Conservation (phyloP, 352 stramenopile genomes). For the Aphanomyces astaci region DNA sequence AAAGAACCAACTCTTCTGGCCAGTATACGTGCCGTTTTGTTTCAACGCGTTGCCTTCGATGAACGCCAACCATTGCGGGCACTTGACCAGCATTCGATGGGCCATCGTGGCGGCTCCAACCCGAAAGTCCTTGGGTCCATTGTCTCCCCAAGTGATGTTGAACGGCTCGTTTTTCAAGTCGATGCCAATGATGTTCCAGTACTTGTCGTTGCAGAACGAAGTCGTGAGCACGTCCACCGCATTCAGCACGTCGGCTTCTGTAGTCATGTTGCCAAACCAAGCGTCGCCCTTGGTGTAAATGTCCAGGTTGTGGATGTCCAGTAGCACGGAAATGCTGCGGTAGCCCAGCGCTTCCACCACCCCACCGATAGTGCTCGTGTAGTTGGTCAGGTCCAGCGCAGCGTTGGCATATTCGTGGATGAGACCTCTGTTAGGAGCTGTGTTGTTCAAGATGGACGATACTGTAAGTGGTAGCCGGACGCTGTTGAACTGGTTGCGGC, state of each 20-base stretch:
- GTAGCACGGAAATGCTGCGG: conserved; percentile 50
- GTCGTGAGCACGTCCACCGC: conserved; percentile 47
- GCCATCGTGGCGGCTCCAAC: conserved; percentile 48
- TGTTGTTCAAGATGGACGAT: conserved; percentile 41
- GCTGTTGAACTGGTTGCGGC: conserved; percentile 64
- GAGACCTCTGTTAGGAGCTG: conserved; percentile 33
- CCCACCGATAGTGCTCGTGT: conserved; percentile 47
- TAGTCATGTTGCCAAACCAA: conserved; percentile 47
- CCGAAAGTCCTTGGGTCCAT: conserved; percentile 38
- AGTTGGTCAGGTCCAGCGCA: conserved; percentile 51
- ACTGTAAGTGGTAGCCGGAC: conserved; percentile 52
- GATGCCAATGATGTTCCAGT: conserved; percentile 60
- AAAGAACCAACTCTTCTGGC: conserved; percentile 36
- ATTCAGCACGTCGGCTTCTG: conserved; percentile 44
- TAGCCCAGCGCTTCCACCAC: conserved; percentile 49
- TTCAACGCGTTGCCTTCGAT: conserved; percentile 51
- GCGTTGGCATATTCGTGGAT: conserved; percentile 61
- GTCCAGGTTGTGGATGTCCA: conserved; percentile 57
- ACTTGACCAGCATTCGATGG: conserved; percentile 54
- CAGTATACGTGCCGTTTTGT: conserved; percentile 36
- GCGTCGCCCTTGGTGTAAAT: conserved; percentile 39
- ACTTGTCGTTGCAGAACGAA: conserved; percentile 40
- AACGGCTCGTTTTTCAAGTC: conserved; percentile 67
- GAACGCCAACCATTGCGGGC: conserved; percentile 56
- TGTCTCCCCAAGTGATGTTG: conserved; percentile 44